Conservation (phyloP, 164 flowering plant genomes). For the Vitis vinifera region DNA sequence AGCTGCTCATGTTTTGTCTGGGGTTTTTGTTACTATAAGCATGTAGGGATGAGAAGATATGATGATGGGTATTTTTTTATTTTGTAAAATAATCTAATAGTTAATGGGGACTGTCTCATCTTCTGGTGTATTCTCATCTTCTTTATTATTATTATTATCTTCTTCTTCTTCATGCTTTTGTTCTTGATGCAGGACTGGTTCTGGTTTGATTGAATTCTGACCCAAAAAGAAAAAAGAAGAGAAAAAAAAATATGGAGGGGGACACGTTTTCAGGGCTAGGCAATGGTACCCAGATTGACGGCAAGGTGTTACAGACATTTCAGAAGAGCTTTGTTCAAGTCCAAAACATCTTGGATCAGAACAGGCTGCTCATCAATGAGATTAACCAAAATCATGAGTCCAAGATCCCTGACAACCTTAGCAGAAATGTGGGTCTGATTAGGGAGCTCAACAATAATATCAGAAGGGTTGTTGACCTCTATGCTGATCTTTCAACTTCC, state of each 20-base stretch:
- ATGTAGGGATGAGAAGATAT: conserved; percentile 11
- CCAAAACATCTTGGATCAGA: conserved; percentile 62
- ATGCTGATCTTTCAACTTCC: conserved; percentile 55
- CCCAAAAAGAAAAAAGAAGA: background rate
- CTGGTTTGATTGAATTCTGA: conserved; percentile 13
- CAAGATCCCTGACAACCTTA: conserved; percentile 57
- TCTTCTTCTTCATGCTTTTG: conserved; percentile 1
- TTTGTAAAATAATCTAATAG: background rate
- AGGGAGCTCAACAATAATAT: conserved; percentile 70
- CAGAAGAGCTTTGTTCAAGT: conserved; percentile 65
- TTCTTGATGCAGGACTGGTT: conserved; percentile 25
- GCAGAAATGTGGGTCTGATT: conserved; percentile 65
- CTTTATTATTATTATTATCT: background rate
- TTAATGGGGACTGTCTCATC: conserved; percentile 10
- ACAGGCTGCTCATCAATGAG: conserved; percentile 62
- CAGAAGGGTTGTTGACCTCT: conserved; percentile 60
- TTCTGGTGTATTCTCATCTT: background rate
- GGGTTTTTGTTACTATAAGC: conserved; percentile 10
- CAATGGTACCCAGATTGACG: conserved; percentile 46
- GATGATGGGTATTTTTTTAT: conserved; percentile 14
- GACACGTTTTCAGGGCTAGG: conserved; percentile 46
- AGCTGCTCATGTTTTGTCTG: conserved; percentile 33
- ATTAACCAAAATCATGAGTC: conserved; percentile 74
- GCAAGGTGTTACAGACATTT: conserved; percentile 54
- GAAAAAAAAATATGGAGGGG: conserved; percentile 41